Base-by-base conservation (phyloP, 1,139 yeast species). In the Pneumocystis oryctolagi region DNA sequence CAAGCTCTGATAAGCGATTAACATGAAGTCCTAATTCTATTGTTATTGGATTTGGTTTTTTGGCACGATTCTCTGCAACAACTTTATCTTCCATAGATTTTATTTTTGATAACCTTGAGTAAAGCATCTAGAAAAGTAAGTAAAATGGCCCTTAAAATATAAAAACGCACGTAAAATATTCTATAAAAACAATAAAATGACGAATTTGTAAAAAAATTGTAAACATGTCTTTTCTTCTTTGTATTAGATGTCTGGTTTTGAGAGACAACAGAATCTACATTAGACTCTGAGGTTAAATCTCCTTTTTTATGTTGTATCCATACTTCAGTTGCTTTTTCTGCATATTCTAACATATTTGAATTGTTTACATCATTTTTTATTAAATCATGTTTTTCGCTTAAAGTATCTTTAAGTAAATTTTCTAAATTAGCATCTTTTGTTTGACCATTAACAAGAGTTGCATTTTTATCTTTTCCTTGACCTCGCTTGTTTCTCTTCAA, bases 111-210 rank as follows among this genome's bases (percentile, higher is more conserved):
- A 92, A 77, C 69, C 99, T 82, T 70, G 83, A 86, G 72, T 88
- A 92, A 37, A 92, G 75, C 2, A 89, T 87, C 68, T 88, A 84
- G 72, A 90, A 78, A 70, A 87, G 86, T 69, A 25, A 47, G 55
- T 6, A 8, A 47, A 16, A n/a, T n/a, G n/a, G n/a, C n/a, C n/a
- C 25, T 47, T 47, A 47, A 47, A 25, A 9, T 25, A 47, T 47
- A 3, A 47, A 47, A n/a, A 20, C 55, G 25, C 25, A 47, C 55
- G 14, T 47, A 47, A 47, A 47, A 47, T 47, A 47, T 47, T 14
- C 99, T 87, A 81, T 89, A 83, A 71, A 92, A 89, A 55, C 90
- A 89, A 71, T 92, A 92, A 58, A 90, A 82, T 63, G 92, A 84
- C n/a, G 97, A 87, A 73, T 90, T 92, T 67, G 89, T 87, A 77